Base-by-base conservation (phyloP, 139 green algal species). In the Coccomyxa sp. region DNA sequence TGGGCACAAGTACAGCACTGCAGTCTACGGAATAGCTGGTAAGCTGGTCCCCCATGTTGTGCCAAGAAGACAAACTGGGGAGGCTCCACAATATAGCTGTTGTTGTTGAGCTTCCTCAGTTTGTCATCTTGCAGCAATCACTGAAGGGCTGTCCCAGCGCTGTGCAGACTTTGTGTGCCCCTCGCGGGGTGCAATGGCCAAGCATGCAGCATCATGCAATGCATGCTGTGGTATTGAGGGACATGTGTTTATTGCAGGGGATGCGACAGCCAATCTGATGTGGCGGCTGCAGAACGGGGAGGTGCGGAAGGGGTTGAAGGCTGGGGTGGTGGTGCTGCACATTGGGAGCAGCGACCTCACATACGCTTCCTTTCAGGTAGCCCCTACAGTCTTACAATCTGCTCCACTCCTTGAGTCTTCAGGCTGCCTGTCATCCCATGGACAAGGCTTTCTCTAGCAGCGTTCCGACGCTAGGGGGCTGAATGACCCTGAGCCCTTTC, bases 281-380 rank as follows among this genome's bases (percentile, higher is more conserved):
- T 78, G 73, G 73, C 36, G 73, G 73, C 41, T 78, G n/a, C 55
- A 36, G 41, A n/a, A 78, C 10, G 73, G 73, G 22, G 73, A 78
- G 31, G 73, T 34, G 27, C 29, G 68, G 0, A 34, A 39, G 18
- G 55, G 40, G 29, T 34, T 70, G 27, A 34, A 55, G 8, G 40
- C 40, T n/a, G 40, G 64, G 40, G 24, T 68, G 27, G 73, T 55
- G 33, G 73, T 78, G 31, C 36, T 78, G 29, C 55, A 70, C 39
- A 38, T 70, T 22, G 73, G 73, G 39, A 69, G 39, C n/a, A 70
- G n/a, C 27, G 73, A 78, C 38, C 73, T 78, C 73, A 78, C 73
- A 12, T 78, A 78, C 38, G 73, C 73, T 29, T 78, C 73, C 14
- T 70, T 78, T 1, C 55, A 78, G 41, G 73, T 70, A 31, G 6